Conservation (phyloP, 1,139 yeast species). For the Debaryomyces udenii region DNA sequence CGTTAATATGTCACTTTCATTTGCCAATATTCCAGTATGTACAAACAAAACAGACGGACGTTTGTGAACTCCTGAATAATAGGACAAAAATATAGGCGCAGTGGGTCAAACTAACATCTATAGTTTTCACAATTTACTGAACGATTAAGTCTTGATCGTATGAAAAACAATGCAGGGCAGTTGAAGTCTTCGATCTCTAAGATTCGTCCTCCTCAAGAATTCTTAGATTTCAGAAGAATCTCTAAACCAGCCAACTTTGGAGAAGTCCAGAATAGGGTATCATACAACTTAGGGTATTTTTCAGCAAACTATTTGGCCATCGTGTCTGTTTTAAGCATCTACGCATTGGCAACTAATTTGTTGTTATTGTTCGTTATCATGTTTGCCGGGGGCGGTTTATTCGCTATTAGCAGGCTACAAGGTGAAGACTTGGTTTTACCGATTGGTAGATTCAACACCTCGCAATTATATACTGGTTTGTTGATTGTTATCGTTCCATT, state of each 20-base stretch:
- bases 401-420: slow-evolving; percentile 73
- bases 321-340: slow-evolving; percentile 61
- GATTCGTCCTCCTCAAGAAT: slow-evolving; percentile 88
- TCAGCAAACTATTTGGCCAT: slow-evolving; percentile 84
- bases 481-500: slow-evolving; percentile 80
- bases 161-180: slow-evolving; percentile 41
- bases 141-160: slow-evolving; percentile 53
- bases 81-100: not conserved
- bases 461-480: slow-evolving; percentile 88
- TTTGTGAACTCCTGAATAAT: too few species aligned
- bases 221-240: slow-evolving; percentile 85
- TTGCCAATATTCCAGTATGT: slow-evolving; percentile 20
- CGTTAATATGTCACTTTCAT: slow-evolving; percentile 17
- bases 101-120: slow-evolving; percentile 18
- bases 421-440: slow-evolving; percentile 83
- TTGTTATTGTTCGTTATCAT: slow-evolving; percentile 80
- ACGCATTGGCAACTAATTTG: slow-evolving; percentile 75
- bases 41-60: too few species aligned
- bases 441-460: slow-evolving; percentile 68
- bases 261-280: slow-evolving; percentile 85
- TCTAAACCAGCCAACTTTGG: slow-evolving; percentile 89
- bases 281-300: slow-evolving; percentile 84
- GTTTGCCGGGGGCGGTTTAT: slow-evolving; percentile 68
- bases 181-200: slow-evolving; percentile 69
- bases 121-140: slow-evolving; percentile 50